phyloP scores from a whole-genome alignment of 2,329 filamentous ascomycete species.

The Exophiala spinifera region DNA sequence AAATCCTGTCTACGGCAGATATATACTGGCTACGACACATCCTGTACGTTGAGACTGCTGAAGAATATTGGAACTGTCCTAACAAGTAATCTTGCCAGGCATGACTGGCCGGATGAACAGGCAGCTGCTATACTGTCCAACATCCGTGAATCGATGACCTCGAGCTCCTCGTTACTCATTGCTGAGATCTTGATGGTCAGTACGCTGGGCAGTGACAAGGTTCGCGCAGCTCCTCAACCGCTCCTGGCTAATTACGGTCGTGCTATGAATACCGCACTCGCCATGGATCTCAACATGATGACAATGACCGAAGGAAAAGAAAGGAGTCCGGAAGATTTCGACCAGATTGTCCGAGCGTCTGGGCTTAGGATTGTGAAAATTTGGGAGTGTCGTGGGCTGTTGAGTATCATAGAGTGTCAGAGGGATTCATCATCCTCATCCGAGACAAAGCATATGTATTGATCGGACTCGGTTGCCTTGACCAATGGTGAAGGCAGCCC shows the following conservation, averaged over 20 bases:
- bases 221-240: neutral
- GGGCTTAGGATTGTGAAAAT: constrained; percentile 3
- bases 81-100: neutral
- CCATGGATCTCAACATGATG: constrained; percentile 16
- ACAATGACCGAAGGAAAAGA: constrained; percentile 8
- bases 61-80: neutral
- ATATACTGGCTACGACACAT: constrained; percentile 14
- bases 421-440: too few relatives aligned
- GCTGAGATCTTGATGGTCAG: constrained; percentile 5
- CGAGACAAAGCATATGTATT: too few relatives aligned
- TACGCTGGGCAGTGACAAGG: neutral
- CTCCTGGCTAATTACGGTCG: constrained; percentile 9
- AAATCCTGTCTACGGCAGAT: constrained; percentile 3
- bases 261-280: constrained; percentile 4
- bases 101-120: constrained; percentile 8
- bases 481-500: too few relatives aligned
- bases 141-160: constrained; percentile 3
- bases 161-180: constrained; percentile 4
- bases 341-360: constrained; percentile 4
- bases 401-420: constrained; percentile 10
- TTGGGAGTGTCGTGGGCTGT: constrained; percentile 10
- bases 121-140: constrained; percentile 5
- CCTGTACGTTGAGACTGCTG: neutral
- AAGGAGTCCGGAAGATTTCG: constrained; percentile 5
- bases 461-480: too few relatives aligned